Evolutionary conservation across 345 rosid species (phyloP), one percentile per base, ranked within the genome.

Genomic region (Crucihimalaya himalaica): DNA sequence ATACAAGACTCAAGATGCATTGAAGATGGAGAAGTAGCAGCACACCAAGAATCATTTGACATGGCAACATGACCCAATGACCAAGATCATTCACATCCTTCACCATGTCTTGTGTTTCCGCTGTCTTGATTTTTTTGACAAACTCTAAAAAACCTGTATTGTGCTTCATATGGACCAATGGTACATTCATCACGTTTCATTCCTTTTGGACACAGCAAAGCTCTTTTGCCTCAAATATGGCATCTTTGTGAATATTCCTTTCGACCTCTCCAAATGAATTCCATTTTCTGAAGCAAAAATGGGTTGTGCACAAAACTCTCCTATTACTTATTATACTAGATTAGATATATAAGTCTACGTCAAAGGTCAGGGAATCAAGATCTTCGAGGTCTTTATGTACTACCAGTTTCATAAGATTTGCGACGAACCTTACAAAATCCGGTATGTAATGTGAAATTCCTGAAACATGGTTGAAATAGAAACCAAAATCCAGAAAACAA

Each of bases 41-140:
- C 13, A 59, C 20, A 74, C 31, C 20, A 37, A 48, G 62, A 39
- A 6, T 39, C 63, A 39, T 57, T 58, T 37, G 67, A 66, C 73
- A 66, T 66, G 60, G 56, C 28, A 34, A 16, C 29, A 60, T 60
- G 32, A 32, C 43, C 46, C 27, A 19, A 3, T 43, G 39, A 27
- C 25, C 53, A 66, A 27, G 43, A 65, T 65, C 27, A 51, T 21
- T 51, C 46, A 21, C 60, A 35, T 35, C 31, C 28, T 19, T 31
- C 9, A 34, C 48, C 27, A 25, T 48, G 73, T 48, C 20, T 74
- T 48, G 43, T 58, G 27, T 31, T 43, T 71, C 29, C 50, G 40
- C 4, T 40, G 46, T 42, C 4, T 52, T 62, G 63, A 23, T 20
- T 63, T 20, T 63, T 12, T 46, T 56, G 18, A 39, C 43, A 32